phyloP scores from a whole-genome alignment of 2,329 filamentous ascomycete genomes.

The Coniochaeta sp. region DNA sequence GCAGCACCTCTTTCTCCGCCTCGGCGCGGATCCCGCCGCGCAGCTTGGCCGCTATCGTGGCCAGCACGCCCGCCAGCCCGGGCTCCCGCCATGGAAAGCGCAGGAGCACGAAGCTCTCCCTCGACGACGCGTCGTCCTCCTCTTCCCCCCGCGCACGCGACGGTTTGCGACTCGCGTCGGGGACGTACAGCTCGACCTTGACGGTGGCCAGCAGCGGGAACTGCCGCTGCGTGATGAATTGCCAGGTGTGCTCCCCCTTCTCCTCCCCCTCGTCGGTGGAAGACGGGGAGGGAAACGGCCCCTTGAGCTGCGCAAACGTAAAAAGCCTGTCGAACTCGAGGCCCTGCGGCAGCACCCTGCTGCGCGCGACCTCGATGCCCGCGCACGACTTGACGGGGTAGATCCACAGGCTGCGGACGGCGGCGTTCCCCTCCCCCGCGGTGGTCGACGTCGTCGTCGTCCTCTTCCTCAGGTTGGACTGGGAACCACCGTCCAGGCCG shows the following conservation, averaged over 20 bases:
- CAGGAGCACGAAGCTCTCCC: slow-evolving; percentile 55
- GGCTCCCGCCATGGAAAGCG: slow-evolving; percentile 55
- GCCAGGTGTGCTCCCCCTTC: slow-evolving; percentile 49
- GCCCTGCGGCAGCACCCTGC: slow-evolving; percentile 59
- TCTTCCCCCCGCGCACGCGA: slow-evolving; percentile 27
- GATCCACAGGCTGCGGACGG: slow-evolving; percentile 58
- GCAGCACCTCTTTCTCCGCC: slow-evolving; percentile 56
- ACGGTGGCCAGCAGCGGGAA: slow-evolving; percentile 67
- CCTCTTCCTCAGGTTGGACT: slow-evolving; percentile 26
- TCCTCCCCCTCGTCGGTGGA: slow-evolving; percentile 20
- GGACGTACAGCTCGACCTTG: slow-evolving; percentile 60
- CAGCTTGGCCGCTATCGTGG: slow-evolving; percentile 42
- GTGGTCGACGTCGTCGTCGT: background rate
- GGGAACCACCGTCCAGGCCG: slow-evolving; percentile 28
- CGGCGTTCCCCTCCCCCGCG: background rate
- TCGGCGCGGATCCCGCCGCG: slow-evolving; percentile 37
- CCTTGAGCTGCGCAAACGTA: slow-evolving; percentile 65
- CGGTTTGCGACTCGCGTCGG: slow-evolving; percentile 44
- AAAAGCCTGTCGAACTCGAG: slow-evolving; percentile 78
- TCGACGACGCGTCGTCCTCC: slow-evolving; percentile 29
- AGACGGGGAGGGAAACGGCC: slow-evolving; percentile 32
- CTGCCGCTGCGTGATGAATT: slow-evolving; percentile 63
- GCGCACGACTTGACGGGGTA: slow-evolving; percentile 81
- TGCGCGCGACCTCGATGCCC: slow-evolving; percentile 63
- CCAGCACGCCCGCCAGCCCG: slow-evolving; percentile 39